Conservation (phyloP, 1,139 yeast species). For the Scheffersomyces insectosa region DNA sequence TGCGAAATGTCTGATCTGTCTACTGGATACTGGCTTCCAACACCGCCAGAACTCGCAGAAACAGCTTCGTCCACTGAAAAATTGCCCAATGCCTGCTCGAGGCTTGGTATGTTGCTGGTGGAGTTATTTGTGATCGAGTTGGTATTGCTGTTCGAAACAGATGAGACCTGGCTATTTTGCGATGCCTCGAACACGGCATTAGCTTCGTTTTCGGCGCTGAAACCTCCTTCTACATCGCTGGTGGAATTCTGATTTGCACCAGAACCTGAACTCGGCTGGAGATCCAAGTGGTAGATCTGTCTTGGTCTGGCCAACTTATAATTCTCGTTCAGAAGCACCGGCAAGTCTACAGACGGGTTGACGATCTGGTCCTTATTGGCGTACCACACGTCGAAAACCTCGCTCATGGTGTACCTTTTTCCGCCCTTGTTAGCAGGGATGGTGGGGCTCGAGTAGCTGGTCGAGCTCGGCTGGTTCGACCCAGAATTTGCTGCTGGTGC, state of each 20-base stretch:
- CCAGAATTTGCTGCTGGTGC: neutral
- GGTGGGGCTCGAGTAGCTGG: slow-evolving; percentile 9
- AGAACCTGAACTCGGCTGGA: slow-evolving; percentile 15
- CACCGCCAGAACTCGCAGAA: neutral
- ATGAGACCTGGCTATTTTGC: neutral
- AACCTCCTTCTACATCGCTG: too few species aligned
- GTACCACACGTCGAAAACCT: slow-evolving; percentile 56
- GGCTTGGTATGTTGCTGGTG: neutral
- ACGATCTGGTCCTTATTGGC: slow-evolving; percentile 40
- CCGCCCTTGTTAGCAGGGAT: slow-evolving; percentile 42
- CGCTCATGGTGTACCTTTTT: slow-evolving; percentile 49
- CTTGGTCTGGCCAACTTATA: slow-evolving; percentile 32
- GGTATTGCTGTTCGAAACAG: neutral
- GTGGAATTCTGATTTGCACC: neutral
- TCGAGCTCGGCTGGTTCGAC: too few species aligned
- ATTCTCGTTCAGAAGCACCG: slow-evolving; percentile 28
- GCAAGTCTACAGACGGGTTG: slow-evolving; percentile 21
- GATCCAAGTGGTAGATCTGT: slow-evolving; percentile 40
- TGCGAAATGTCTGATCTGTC: neutral
- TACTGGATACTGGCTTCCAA: neutral
- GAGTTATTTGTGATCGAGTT: neutral
- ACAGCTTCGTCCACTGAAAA: neutral
- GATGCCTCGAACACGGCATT: neutral
- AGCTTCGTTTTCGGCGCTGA: neutral
- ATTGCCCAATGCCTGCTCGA: neutral